Evolutionary conservation across 2,329 filamentous ascomycete genomes (phyloP).

Genomic region (Colletotrichum sp.): DNA sequence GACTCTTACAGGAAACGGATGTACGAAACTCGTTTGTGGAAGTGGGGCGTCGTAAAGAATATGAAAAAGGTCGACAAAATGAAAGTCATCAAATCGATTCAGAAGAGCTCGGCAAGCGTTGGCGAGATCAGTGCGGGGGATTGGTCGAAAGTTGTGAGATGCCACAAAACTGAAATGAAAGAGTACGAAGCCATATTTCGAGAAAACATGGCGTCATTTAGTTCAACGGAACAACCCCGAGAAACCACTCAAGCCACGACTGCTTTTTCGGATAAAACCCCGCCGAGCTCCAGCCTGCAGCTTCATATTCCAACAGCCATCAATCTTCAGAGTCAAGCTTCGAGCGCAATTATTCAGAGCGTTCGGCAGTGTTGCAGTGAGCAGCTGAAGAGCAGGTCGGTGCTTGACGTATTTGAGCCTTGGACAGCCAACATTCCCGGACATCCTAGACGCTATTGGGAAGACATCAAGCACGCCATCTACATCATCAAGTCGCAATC

Average conservation of each 20-base stretch:
- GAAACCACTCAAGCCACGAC: neutral
- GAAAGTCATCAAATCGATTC: neutral
- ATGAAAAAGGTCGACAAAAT: neutral
- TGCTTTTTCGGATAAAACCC: neutral
- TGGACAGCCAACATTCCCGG: fast-evolving
- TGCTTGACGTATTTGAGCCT: neutral
- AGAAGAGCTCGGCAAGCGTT: neutral
- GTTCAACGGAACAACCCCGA: neutral
- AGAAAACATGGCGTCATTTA: neutral
- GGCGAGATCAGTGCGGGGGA: fast-evolving
- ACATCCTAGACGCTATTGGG: neutral
- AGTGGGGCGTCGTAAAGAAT: neutral
- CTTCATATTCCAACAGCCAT: neutral
- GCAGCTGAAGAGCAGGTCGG: neutral
- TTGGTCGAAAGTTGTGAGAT: neutral
- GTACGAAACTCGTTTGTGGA: neutral
- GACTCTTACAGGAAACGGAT: neutral
- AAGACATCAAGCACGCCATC: neutral
- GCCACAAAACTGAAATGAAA: neutral
- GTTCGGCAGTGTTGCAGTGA: neutral
- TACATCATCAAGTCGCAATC: neutral
- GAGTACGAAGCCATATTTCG: neutral
- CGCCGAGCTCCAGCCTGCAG: fast-evolving
- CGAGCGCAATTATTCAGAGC: fast-evolving
- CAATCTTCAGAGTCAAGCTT: neutral